Base-by-base conservation (phyloP, 768 basidiomycete species). In the Tephrocybe sp. region DNA sequence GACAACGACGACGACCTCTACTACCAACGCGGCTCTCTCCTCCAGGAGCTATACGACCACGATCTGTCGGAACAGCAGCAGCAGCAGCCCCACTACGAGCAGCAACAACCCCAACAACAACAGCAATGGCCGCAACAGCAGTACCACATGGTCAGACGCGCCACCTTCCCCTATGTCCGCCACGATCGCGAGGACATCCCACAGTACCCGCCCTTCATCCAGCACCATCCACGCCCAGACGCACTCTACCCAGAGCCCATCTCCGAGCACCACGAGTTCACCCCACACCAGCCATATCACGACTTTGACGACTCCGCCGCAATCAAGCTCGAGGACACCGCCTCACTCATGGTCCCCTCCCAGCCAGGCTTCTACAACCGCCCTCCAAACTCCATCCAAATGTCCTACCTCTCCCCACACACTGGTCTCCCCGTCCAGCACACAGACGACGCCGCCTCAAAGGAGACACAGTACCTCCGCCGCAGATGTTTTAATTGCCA, bases 401-500 rank as follows among this genome's bases (percentile, higher is more conserved):
- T 73, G 59, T 60, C 72, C 51, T 75, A 71, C 55, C 59, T 73
- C 22, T 63, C 68, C 4, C 68, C 69, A 0, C 72, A 73, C 53
- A 62, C 70, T 67, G 80, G 79, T 11, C 74, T 90, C 29, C 81
- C 82, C 47, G 85, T 92, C 6, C 89, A 90, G 65, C 88, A 92
- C 71, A 93, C 91, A 0, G 91, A 93, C 69, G 91, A 93, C 62
- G 91, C 91, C 12, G 87, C 89, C 1, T 86, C 84, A 36, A 93
- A 93, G 68, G 91, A 93, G 66, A 93, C 91, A 0, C 91, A 93
- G 69, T 91, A 90, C 64, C 84, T 93, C 48, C 87, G 91, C 19
- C 78, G 91, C 31, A 77, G 89, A 8, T 93, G 91, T 71, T 89
- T 86, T 76, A 93, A 93, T 69, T 93, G 91, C 71, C 90, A 91